Evolutionary conservation across 208 protist genomes (phyloP).

Genomic region (Novymonas esmeraldas): DNA sequence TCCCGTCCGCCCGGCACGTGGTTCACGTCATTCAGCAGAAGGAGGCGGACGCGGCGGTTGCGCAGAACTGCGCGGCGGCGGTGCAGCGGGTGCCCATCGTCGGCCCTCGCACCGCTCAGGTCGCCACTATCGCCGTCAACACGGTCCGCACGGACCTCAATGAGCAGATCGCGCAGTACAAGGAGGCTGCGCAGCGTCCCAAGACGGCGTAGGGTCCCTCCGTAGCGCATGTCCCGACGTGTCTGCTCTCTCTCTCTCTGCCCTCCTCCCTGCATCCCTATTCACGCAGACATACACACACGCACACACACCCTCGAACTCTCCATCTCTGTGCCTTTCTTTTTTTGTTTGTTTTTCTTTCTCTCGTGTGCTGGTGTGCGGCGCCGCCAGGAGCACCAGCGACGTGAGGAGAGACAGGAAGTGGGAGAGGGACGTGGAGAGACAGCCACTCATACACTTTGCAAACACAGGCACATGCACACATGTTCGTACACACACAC

Average conservation of each 20-base stretch:
- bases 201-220: background rate
- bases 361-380: too few relatives aligned
- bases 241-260: background rate
- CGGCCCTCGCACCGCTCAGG: constrained; percentile 29
- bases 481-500: too few relatives aligned
- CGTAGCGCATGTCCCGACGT: background rate
- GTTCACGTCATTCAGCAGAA: constrained; percentile 18
- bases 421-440: too few relatives aligned
- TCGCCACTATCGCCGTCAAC: constrained; percentile 24
- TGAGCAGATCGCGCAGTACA: constrained; percentile 29
- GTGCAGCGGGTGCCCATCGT: constrained; percentile 40
- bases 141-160: constrained; percentile 38
- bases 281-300: too few relatives aligned
- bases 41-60: constrained; percentile 9
- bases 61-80: constrained; percentile 7
- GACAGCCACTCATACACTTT: too few relatives aligned
- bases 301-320: too few relatives aligned
- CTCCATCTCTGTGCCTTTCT: background rate
- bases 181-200: background rate
- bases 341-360: background rate
- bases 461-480: too few relatives aligned
- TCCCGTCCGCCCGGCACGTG: constrained; percentile 18
- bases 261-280: too few relatives aligned
- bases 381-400: background rate
- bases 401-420: too few relatives aligned